Evolutionary conservation across 164 flowering plant species (phyloP).

Genomic region (Stephania cephalantha): DNA sequence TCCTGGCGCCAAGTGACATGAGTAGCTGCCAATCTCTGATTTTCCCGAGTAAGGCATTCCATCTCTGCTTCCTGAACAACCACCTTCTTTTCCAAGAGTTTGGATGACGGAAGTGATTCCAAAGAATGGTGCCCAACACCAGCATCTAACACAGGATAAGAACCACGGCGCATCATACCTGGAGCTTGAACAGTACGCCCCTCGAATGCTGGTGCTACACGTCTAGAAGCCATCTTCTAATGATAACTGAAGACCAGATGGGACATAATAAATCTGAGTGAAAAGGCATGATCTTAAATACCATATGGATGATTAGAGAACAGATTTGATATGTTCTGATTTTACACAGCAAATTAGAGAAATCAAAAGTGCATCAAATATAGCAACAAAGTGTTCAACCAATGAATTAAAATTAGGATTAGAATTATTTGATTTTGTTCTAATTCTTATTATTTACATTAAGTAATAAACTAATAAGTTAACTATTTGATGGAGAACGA

Average conservation of each 20-base stretch:
- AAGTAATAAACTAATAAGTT: too few species aligned
- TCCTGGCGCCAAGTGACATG: conserved; percentile 56
- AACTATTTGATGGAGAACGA: too few species aligned
- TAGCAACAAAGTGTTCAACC: too few species aligned
- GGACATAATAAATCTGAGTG: neutral
- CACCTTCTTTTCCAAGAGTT: conserved; percentile 45
- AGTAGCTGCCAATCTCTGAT: conserved; percentile 54
- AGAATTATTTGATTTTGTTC: too few species aligned
- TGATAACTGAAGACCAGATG: conserved; percentile 4
- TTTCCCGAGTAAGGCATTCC: conserved; percentile 56
- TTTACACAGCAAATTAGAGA: neutral
- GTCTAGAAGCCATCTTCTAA: conserved; percentile 43
- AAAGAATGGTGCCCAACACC: conserved; percentile 22
- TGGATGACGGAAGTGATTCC: conserved; percentile 33
- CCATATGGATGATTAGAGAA: neutral
- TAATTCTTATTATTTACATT: too few species aligned
- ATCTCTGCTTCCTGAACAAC: conserved; percentile 59
- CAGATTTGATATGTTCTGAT: neutral
- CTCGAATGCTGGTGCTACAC: conserved; percentile 30
- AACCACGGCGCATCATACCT: conserved; percentile 62
- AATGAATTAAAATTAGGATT: too few species aligned
- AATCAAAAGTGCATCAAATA: neutral
- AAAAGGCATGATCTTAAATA: neutral
- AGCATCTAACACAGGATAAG: conserved; percentile 33
- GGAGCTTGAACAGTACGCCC: conserved; percentile 43